These are phyloP conservation scores for Trypanosoma mega DNA, from an alignment of 208 protist species.

Conservation along the genomic window DNA sequence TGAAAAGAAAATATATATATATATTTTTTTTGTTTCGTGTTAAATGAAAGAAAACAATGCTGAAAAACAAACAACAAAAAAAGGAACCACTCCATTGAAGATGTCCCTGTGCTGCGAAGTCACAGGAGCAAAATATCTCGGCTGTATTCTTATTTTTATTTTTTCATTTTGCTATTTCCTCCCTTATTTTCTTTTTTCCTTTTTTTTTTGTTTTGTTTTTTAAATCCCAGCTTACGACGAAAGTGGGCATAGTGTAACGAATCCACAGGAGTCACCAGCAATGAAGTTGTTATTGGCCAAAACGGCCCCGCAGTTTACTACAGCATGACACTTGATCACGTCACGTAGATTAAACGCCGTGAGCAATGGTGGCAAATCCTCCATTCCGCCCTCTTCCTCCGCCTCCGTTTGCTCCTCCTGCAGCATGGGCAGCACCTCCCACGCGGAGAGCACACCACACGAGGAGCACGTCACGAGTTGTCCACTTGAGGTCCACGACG, in stretches of 20 bases:
- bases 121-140: no score
- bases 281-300: constrained; percentile 19
- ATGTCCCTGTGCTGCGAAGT: no score
- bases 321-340: constrained; percentile 18
- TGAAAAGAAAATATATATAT: no score
- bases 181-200: neutral
- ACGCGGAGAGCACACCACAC: constrained; percentile 74
- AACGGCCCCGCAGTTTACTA: constrained; percentile 46
- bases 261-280: constrained; percentile 37
- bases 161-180: neutral
- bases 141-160: no score
- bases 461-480: constrained; percentile 64
- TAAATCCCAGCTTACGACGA: neutral
- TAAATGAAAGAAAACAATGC: no score
- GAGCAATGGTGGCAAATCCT: constrained; percentile 49
- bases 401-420: constrained; percentile 30
- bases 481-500: constrained; percentile 38
- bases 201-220: neutral
- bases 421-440: constrained; percentile 40
- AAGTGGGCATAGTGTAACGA: constrained; percentile 22
- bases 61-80: no score
- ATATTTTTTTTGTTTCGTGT: no score
- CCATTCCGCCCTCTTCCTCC: constrained; percentile 25
- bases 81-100: no score
- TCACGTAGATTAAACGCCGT: constrained; percentile 53